Base-by-base conservation (phyloP, 192 early-diverging fungal species). In the Chytriomyces sp. region DNA sequence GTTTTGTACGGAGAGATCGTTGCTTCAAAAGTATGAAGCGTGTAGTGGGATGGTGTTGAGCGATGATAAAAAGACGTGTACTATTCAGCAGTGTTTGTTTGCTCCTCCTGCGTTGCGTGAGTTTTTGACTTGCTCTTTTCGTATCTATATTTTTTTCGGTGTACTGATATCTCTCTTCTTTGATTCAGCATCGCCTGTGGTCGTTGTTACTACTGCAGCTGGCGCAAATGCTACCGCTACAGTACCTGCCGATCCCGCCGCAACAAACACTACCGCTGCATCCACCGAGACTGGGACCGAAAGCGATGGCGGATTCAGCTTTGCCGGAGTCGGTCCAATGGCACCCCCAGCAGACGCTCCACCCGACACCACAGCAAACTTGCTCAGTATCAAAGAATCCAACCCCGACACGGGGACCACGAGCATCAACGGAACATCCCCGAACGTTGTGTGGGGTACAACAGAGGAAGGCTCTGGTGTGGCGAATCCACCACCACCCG, bases 61-160 rank as follows among this genome's bases (percentile, higher is more conserved):
- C 35, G 62, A 13, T 20, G 62, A 64, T 35, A 24, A 24, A 64
- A 64, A 64, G 62, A 64, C 62, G 62, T 64, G 62, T 26, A 64
- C 62, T 4, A 64, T 64, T 0, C n/a, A 64, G 13, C 62, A 64
- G 35, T 64, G 62, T 26, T 2, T 64, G n/a, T 64, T 64, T 35
- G 35, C 11, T 13, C 20, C 20, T 11, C 62, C 62, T 7, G 62
- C 18, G 0, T 11, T 35, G 23, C 23, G 16, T 59, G 57, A 20
- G 16, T 59, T 59, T 4, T 5, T 6, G 13, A 16, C 20, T 20
- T 16, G 0, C 16, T n/a, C 7, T 59, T 4, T 59, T 16, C n/a
- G 11, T 59, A 0, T 35, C 7, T 16, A 7, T n/a, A 59, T 59
- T 35, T n/a, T n/a, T 59, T 59, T 20, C 2, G 53, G 2, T 18